Evolutionary conservation across 2,329 filamentous ascomycete genomes (phyloP).

Genomic region (Sporothrix inflata): DNA sequence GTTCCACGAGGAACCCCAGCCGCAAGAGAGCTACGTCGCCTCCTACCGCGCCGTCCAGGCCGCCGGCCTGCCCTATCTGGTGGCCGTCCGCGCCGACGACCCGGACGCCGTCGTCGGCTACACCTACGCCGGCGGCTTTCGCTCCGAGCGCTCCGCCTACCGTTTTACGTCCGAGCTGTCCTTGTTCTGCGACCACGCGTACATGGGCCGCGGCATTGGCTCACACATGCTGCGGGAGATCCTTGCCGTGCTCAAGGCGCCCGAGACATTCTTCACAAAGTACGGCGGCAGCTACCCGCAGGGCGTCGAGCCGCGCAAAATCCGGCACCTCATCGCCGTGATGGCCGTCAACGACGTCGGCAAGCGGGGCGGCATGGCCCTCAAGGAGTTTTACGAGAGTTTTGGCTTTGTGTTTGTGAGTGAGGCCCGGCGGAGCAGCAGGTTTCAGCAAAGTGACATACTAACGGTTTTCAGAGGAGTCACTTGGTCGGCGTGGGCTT

Average conservation of each 20-base stretch:
- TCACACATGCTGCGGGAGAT: slow-evolving; percentile 17
- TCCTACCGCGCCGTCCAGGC: slow-evolving; percentile 7
- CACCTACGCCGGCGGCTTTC: background rate
- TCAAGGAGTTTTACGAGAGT: slow-evolving; percentile 20
- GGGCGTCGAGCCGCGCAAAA: background rate
- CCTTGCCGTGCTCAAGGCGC: slow-evolving; percentile 3
- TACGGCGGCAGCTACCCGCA: background rate
- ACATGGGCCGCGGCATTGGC: slow-evolving; percentile 23
- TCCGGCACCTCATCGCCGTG: slow-evolving; percentile 10
- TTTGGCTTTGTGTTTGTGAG: slow-evolving; percentile 14
- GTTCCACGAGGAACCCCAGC: slow-evolving; percentile 16
- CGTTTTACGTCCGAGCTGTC: slow-evolving; percentile 21
- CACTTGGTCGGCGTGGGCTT: slow-evolving; percentile 6
- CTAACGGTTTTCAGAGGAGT: background rate
- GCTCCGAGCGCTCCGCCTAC: slow-evolving; percentile 15
- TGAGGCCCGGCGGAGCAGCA: background rate
- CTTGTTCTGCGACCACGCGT: slow-evolving; percentile 23
- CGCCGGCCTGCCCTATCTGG: slow-evolving; percentile 21
- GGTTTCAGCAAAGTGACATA: too few relatives aligned
- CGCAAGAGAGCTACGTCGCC: slow-evolving; percentile 5
- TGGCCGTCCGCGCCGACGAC: slow-evolving; percentile 6
- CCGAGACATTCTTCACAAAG: background rate
- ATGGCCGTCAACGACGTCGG: slow-evolving; percentile 21
- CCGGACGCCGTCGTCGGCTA: slow-evolving; percentile 8
- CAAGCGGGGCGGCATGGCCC: slow-evolving; percentile 1